Base-by-base conservation (phyloP, 306 rosid genomes). In the Hippophae rhamnoides region DNA sequence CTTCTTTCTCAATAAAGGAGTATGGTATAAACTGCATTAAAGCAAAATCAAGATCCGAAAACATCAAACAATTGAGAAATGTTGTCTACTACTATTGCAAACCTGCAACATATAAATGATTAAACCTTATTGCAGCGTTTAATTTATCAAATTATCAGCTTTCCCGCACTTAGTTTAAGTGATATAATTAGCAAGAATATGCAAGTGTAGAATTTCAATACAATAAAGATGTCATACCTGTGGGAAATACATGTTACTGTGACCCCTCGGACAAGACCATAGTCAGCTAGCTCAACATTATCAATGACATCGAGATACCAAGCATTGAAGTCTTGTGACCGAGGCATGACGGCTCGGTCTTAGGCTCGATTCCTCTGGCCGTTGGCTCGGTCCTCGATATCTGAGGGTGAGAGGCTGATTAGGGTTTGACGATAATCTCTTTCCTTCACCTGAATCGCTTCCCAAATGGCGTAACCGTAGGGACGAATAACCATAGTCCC, bases 401-500 rank as follows among this genome's bases (percentile, higher is more conserved):
- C 18, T 18, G 0, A 18, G 18, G 18, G 18, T 0, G 18, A 18
- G 13, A 5, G 13, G 5, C 5, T 11, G 6, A 13, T 40, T 40
- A 41, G 5, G 9, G 8, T 9, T 2, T 9, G 47, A 60, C 10
- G 54, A 5, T 14, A 11, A 50, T 7, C n/a, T 26, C n/a, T n/a
- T n/a, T n/a, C n/a, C n/a, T n/a, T n/a, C n/a, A n/a, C n/a, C n/a
- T n/a, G n/a, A n/a, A n/a, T n/a, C n/a, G n/a, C n/a, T n/a, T n/a
- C 98, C 98, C 96, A 92, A 56, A 92, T 87, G 51, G 96, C 89
- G 50, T 92, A 92, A n/a, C n/a, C n/a, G n/a, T n/a, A n/a, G n/a
- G n/a, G n/a, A n/a, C n/a, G n/a, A n/a, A n/a, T n/a, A n/a, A 52
- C 96, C 98, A 92, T 87, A 50, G 98, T 92, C 98, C 9, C 98